Evolutionary conservation across 345 rosid species (phyloP).

Genomic region (Pugionium dolabratum): DNA sequence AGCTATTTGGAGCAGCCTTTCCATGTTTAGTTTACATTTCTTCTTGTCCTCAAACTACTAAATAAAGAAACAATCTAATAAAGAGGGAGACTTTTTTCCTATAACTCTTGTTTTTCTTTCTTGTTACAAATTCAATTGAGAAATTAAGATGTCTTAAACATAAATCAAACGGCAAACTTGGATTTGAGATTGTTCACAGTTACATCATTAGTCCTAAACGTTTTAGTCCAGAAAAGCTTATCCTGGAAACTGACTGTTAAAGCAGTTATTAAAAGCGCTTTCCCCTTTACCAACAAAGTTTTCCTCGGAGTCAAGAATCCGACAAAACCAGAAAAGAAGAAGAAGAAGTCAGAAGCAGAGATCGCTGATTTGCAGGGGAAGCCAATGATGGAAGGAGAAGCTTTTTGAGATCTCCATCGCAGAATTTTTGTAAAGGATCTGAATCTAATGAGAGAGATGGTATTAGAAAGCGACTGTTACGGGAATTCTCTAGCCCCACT

Average conservation of each 20-base stretch:
- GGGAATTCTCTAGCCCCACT: no score
- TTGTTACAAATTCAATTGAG: not conserved
- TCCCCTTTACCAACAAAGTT: slow-evolving; percentile 54
- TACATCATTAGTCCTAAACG: slow-evolving; percentile 52
- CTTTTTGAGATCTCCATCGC: slow-evolving; percentile 51
- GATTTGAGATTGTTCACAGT: slow-evolving; percentile 52
- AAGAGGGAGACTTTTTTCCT: slow-evolving; percentile 7
- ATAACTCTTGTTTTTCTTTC: not conserved
- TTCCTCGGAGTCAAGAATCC: slow-evolving; percentile 58
- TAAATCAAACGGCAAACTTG: slow-evolving; percentile 45
- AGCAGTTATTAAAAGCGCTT: slow-evolving; percentile 60
- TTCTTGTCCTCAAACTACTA: slow-evolving; percentile 17
- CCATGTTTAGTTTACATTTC: slow-evolving; percentile 18
- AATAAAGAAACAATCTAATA: slow-evolving; percentile 30
- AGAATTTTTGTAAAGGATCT: slow-evolving; percentile 69
- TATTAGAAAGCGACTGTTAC: slow-evolving; percentile 44
- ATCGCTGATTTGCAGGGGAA: slow-evolving; percentile 70
- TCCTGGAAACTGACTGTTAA: slow-evolving; percentile 78
- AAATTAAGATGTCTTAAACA: slow-evolving; percentile 2
- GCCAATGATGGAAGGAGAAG: slow-evolving; percentile 54
- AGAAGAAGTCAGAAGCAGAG: slow-evolving; percentile 69
- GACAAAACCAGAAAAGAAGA: slow-evolving; percentile 58
- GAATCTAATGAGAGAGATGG: slow-evolving; percentile 53
- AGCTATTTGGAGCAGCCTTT: slow-evolving; percentile 62
- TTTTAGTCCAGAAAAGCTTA: slow-evolving; percentile 42